Conservation (phyloP, 2,329 filamentous ascomycete genomes). For the Sporothrix pseudoabietina region DNA sequence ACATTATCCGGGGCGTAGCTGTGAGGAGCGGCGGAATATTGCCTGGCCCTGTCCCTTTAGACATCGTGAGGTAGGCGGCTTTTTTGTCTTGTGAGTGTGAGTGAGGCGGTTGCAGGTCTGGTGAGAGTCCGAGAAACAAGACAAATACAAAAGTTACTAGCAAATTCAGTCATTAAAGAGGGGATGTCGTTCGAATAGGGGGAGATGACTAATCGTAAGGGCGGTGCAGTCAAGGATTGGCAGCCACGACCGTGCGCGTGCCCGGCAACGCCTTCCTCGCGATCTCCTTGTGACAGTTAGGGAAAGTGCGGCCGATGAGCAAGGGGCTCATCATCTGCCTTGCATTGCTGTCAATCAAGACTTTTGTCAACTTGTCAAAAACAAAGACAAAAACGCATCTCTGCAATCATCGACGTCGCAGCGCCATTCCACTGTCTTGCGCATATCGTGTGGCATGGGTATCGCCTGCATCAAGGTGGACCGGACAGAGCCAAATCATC, state of each 20-base stretch:
- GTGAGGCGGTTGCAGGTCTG: not conserved
- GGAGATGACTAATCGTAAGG: not conserved
- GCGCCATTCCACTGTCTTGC: not conserved
- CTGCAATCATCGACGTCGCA: not conserved
- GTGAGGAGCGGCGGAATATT: not conserved
- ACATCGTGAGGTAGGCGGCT: not conserved
- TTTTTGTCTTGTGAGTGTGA: not conserved
- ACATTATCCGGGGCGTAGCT: not conserved
- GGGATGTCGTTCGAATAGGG: not conserved
- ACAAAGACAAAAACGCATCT: not conserved
- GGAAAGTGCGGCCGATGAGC: not conserved
- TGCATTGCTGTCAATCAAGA: not conserved
- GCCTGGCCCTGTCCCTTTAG: not conserved
- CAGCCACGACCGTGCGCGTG: not conserved
- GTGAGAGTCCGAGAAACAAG: constrained; percentile 10
- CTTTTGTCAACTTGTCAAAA: constrained; percentile 5
- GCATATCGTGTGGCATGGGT: not conserved
- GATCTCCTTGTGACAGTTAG: not conserved
- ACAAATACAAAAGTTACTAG: constrained; percentile 8
- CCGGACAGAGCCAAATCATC: not conserved
- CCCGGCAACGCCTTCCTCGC: not conserved
- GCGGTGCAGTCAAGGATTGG: not conserved
- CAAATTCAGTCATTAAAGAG: not conserved
- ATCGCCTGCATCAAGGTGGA: not conserved
- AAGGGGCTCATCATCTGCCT: not conserved